These are phyloP conservation scores for Hippophae gyantsensis DNA, from an alignment of 306 rosid genomes.

Conservation along the genomic window DNA sequence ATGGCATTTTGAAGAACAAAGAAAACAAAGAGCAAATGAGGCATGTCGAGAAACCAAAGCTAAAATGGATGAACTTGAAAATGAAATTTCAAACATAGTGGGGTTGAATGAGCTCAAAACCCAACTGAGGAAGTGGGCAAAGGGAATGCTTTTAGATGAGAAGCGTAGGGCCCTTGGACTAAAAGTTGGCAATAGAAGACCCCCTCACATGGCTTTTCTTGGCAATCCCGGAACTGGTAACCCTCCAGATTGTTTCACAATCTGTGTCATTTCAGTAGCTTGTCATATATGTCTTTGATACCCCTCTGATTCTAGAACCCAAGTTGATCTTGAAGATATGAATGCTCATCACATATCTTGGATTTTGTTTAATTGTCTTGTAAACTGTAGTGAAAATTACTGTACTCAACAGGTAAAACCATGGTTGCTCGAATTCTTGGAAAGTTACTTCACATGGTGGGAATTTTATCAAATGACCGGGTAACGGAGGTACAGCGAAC, in stretches of 20 bases:
- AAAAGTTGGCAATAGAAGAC: conserved; percentile 72
- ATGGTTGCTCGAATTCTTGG: conserved; percentile 95
- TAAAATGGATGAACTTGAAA: conserved; percentile 81
- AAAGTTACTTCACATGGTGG: conserved; percentile 84
- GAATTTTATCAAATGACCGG: conserved; percentile 76
- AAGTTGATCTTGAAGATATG: too few species aligned
- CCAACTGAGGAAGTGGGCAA: conserved; percentile 89
- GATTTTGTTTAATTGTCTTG: conserved; percentile 1
- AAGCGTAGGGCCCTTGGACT: conserved; percentile 89
- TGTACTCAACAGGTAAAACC: conserved; percentile 67
- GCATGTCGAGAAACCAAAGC: conserved; percentile 86
- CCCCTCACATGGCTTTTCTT: conserved; percentile 99
- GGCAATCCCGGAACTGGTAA: conserved; percentile 99
- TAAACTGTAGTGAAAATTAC: conserved; percentile 3
- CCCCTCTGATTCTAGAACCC: neutral
- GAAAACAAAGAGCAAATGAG: conserved; percentile 65
- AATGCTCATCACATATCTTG: neutral
- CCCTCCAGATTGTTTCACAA: neutral
- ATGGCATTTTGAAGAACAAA: conserved; percentile 66
- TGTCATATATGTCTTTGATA: neutral
- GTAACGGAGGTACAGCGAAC: conserved; percentile 97
- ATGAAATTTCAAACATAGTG: conserved; percentile 67
- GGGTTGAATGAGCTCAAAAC: conserved; percentile 79
- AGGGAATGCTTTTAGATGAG: conserved; percentile 98
- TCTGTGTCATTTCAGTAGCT: neutral